These are phyloP conservation scores for Hygrophoropsis aurantiaca DNA, from an alignment of 768 basidiomycete genomes.

Conservation along the genomic window DNA sequence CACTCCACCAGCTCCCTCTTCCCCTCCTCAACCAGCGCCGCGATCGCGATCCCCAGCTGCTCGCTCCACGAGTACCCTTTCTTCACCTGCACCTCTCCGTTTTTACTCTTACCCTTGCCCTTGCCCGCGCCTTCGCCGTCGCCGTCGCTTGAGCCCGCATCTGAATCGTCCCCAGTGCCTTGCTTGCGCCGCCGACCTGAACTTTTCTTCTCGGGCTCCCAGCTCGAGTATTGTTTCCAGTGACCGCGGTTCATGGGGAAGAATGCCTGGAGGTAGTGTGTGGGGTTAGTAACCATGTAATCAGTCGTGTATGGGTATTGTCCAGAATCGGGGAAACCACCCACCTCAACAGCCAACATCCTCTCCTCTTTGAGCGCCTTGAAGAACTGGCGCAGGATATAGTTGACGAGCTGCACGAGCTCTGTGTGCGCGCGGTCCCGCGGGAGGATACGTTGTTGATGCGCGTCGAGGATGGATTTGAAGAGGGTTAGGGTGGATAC, in stretches of 20 bases:
- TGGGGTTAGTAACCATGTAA: slow-evolving; percentile 4
- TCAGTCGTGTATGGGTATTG: too few species aligned
- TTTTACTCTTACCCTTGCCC: slow-evolving; percentile 31
- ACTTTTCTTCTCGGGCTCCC: slow-evolving; percentile 58
- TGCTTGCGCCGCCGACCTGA: too few species aligned
- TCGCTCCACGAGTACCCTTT: slow-evolving; percentile 89
- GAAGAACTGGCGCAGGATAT: slow-evolving; percentile 90
- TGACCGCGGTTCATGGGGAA: slow-evolving; percentile 86
- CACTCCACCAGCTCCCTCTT: slow-evolving; percentile 70
- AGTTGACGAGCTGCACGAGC: slow-evolving; percentile 80
- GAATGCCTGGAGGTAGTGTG: slow-evolving; percentile 71
- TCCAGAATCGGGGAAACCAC: slow-evolving; percentile 24
- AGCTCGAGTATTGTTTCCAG: slow-evolving; percentile 85
- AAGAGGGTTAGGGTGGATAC: slow-evolving; percentile 89
- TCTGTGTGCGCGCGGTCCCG: slow-evolving; percentile 80
- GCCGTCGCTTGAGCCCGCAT: too few species aligned
- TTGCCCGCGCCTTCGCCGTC: too few species aligned
- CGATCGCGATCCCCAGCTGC: slow-evolving; percentile 84
- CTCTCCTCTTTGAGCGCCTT: slow-evolving; percentile 83
- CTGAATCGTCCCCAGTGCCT: too few species aligned
- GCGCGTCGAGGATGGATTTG: slow-evolving; percentile 78
- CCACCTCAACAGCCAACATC: slow-evolving; percentile 86
- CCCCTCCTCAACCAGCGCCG: slow-evolving; percentile 66
- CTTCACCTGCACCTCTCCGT: slow-evolving; percentile 80
- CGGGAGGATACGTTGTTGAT: slow-evolving; percentile 81